These are phyloP conservation scores for Aspergillus melleus DNA, from an alignment of 2,329 filamentous ascomycete genomes.

Conservation along the genomic window DNA sequence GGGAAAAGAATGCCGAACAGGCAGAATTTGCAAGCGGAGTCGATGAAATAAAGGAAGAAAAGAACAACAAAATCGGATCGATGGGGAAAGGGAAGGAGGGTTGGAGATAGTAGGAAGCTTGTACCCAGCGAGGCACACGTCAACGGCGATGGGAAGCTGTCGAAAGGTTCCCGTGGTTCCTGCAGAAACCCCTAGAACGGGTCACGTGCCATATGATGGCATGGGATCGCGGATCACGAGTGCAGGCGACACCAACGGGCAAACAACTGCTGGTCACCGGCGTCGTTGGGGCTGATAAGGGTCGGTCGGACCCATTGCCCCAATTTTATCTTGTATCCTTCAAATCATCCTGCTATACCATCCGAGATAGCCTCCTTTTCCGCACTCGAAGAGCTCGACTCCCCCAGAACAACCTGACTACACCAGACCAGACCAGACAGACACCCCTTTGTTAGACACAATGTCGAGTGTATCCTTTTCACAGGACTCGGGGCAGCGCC, in stretches of 20 bases:
- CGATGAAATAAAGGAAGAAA: conserved; percentile 23
- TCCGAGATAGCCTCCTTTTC: neutral
- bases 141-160: conserved; percentile 32
- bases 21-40: conserved; percentile 21
- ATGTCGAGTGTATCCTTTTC: conserved; percentile 34
- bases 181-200: conserved; percentile 24
- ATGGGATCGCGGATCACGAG: conserved; percentile 14
- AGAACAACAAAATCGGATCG: conserved; percentile 15
- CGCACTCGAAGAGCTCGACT: neutral
- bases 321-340: neutral
- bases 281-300: neutral
- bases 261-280: neutral
- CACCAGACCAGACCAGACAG: neutral
- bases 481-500: conserved; percentile 21
- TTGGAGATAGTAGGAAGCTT: conserved; percentile 18
- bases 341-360: neutral
- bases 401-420: neutral
- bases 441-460: conserved; percentile 6
- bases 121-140: conserved; percentile 31
- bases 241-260: neutral
- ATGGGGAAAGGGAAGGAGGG: conserved; percentile 16
- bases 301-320: neutral
- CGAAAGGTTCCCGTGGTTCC: conserved; percentile 27
- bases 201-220: conserved; percentile 23
- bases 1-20: conserved; percentile 21